phyloP scores from a whole-genome alignment of 208 protist genomes.

The Acanthamoeba triangularis region DNA sequence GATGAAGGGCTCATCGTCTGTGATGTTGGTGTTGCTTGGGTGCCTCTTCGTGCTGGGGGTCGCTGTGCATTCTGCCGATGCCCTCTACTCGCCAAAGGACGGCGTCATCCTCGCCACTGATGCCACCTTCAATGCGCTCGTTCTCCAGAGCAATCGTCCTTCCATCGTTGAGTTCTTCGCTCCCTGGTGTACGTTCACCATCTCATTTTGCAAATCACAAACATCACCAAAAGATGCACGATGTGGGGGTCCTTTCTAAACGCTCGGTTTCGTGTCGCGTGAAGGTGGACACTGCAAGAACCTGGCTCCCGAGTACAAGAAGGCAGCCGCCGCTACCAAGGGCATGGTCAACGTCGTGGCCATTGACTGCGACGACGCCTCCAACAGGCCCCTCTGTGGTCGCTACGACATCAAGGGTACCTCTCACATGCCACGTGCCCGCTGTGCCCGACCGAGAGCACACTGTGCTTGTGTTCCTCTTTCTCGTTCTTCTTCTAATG shows the following conservation, averaged over 20 bases:
- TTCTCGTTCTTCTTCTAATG: neutral
- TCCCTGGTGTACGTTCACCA: constrained; percentile 24
- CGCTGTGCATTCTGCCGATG: neutral
- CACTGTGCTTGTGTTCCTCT: neutral
- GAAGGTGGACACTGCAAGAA: neutral
- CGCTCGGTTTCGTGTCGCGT: too few species aligned
- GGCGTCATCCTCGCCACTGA: constrained; percentile 56
- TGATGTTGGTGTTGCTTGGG: neutral
- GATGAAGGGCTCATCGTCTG: neutral
- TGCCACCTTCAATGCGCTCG: constrained; percentile 42
- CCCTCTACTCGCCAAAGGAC: neutral
- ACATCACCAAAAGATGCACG: neutral
- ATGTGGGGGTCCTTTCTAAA: neutral
- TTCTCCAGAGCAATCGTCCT: constrained; percentile 49
- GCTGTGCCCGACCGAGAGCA: neutral
- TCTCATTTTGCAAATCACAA: neutral
- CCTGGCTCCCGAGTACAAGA: constrained; percentile 10
- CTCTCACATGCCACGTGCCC: neutral
- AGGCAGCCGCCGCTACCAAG: constrained; percentile 17
- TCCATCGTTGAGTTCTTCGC: constrained; percentile 63
- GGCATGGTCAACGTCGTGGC: constrained; percentile 68
- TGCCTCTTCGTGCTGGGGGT: neutral
- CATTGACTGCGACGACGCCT: constrained; percentile 23
- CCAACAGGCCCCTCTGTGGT: neutral
- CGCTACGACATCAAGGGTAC: constrained; percentile 67